Evolutionary conservation across 208 protist genomes (phyloP), one percentile per base, ranked within the genome.

Genomic region (Wallacemonas sp.): DNA sequence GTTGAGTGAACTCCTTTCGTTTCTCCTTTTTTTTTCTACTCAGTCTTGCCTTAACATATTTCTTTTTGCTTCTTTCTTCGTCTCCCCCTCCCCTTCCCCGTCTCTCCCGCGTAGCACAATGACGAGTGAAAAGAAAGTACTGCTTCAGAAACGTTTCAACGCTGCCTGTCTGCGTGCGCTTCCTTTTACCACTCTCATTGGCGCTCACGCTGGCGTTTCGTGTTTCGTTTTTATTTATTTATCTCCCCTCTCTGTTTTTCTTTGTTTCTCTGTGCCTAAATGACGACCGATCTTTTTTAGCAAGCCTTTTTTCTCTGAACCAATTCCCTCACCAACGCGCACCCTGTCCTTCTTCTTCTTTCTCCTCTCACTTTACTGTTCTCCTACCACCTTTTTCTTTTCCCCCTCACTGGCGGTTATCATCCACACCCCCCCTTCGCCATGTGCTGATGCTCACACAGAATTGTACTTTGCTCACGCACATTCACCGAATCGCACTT

Each of bases 401-500:
- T 70, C 44, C n/a, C n/a, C n/a, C n/a, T n/a, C n/a, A n/a, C n/a
- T n/a, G n/a, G n/a, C n/a, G n/a, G n/a, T n/a, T 63, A 2, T 63
- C 33, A 51, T 6, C 24, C 17, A 17, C 26, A 46, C 19, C n/a
- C n/a, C 1, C 59, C 14, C 36, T 15, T 11, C 36, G 22, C 12
- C 12, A 63, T n/a, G 2, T 41, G 24, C 21, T 46, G 2, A 49
- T 33, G 6, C 28, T 26, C 30, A 26, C 44, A 65, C 27, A 91
- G 86, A 65, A 82, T 85, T 24, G 70, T 83, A 14, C 72, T 93
- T 31, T 83, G 80, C 65, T 84, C 86, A 3, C 73, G 76, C 31
- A 75, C 65, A 2, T 68, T 90, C 1, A 77, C 76, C 11, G 26
- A 59, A 1, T 70, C 66, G 1, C 19, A 80, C 24, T 87, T 93